Evolutionary conservation across 352 stramenopile genomes (phyloP), one percentile per base, ranked within the genome.

Genomic region (Pythium myriotylum): DNA sequence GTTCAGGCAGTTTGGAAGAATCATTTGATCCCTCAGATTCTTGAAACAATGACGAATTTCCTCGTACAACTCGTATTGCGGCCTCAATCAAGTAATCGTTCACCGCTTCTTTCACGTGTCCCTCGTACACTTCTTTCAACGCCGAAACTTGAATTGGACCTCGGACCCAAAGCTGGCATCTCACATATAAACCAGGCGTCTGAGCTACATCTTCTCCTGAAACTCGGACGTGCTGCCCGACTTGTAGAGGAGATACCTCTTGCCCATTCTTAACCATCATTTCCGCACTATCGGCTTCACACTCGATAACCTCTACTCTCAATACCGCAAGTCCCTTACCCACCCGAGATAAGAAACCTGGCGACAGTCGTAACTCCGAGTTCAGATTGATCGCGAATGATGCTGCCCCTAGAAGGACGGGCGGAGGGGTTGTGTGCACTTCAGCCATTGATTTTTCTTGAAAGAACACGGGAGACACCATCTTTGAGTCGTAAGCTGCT

Each of bases 331-430:
- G 73, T 0, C 86, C 86, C 60, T 91, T 94, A 32, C 86, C 86
- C 14, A 92, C 80, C 8, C 73, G 71, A 2, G 84, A 85, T 49
- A 94, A 58, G 65, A 94, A 95, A 4, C 74, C 79, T 52, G 79
- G 77, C 4, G 84, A 90, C 16, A 92, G 71, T 4, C 86, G 78
- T 35, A 95, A 67, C 59, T 95, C 86, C 1, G 86, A 82, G 29
- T 94, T 95, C 42, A 95, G 50, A 54, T 95, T 95, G 46, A 95
- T 55, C 23, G 92, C 80, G 35, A 93, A 95, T 2, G 77, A 78
- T 17, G 72, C 68, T 1, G 88, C 68, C 14, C 74, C 79, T 17
- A 84, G 37, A 10, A 73, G 53, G 54, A 79, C 70, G 2, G 59
- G 51, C 23, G 32, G 19, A 14, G 41, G 8, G 0, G 33, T 2